Evolutionary conservation across 2,329 filamentous ascomycete species (phyloP).

Genomic region (Venturia effusa): DNA sequence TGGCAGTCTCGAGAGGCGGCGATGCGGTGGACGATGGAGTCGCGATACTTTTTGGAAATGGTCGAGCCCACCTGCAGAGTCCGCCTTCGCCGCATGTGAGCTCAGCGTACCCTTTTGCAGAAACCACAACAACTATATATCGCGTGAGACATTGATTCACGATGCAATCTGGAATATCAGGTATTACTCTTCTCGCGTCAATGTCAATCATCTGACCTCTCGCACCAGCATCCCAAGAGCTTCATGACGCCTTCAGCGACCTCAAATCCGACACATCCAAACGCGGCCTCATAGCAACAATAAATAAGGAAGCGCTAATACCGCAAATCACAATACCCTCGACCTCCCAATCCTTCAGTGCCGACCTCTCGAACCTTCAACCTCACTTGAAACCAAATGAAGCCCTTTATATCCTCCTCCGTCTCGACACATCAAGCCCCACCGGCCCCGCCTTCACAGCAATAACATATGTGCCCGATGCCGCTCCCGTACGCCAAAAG

Average conservation of each 20-base stretch:
- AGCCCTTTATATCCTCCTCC: constrained; percentile 65
- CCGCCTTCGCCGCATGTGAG: neutral
- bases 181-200: constrained; percentile 29
- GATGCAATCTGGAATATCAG: constrained; percentile 74
- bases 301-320: constrained; percentile 56
- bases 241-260: constrained; percentile 60
- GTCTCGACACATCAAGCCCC: constrained; percentile 43
- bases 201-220: constrained; percentile 13
- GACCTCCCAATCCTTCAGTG: constrained; percentile 44
- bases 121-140: neutral
- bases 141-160: constrained; percentile 16
- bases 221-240: constrained; percentile 57
- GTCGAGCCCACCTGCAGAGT: neutral
- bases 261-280: constrained; percentile 51
- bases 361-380: constrained; percentile 53
- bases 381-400: constrained; percentile 54
- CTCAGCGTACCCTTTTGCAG: neutral
- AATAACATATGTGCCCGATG: constrained; percentile 69
- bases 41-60: neutral
- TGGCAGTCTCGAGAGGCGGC: neutral
- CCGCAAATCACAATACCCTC: constrained; percentile 47
- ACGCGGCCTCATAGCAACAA: constrained; percentile 63
- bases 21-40: neutral
- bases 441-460: constrained; percentile 40
- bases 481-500: constrained; percentile 71